Percentiles rank a stretch among this genome's conserved stretches.
These are phyloP conservation scores for Graphilbum ipis-grandicollis DNA, from an alignment of 2,329 filamentous ascomycete species.

Conservation along the genomic window DNA sequence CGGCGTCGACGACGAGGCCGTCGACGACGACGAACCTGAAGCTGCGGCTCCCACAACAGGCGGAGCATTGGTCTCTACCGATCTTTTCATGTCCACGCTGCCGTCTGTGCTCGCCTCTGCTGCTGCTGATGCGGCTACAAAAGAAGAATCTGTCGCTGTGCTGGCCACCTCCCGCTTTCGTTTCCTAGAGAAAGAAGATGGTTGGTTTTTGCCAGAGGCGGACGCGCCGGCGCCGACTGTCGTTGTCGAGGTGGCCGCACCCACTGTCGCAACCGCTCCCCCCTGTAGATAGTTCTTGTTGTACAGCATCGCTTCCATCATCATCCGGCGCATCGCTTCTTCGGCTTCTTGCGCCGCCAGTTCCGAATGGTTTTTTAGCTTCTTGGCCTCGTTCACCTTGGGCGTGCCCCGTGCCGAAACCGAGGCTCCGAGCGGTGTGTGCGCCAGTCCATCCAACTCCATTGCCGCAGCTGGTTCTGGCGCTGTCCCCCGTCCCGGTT, in stretches of 20 bases:
- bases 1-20: conserved; percentile 2
- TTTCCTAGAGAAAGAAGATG: conserved; percentile 9
- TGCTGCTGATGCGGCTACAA: too few relatives aligned
- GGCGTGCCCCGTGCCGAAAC: conserved; percentile 31
- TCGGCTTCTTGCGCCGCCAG: conserved; percentile 43
- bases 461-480: too few relatives aligned
- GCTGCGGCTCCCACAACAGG: too few relatives aligned
- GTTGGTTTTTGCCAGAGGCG: background rate
- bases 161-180: conserved; percentile 17
- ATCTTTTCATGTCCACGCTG: conserved; percentile 2
- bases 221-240: background rate
- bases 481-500: too few relatives aligned
- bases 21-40: too few relatives aligned
- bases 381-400: conserved; percentile 67
- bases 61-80: too few relatives aligned
- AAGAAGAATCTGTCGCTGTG: conserved; percentile 10
- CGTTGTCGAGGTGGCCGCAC: too few relatives aligned
- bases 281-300: too few relatives aligned
- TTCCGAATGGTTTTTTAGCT: conserved; percentile 46
- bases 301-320: too few relatives aligned
- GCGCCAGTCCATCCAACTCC: conserved; percentile 31
- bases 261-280: too few relatives aligned
- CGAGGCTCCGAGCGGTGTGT: conserved; percentile 40
- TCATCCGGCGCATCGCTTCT: conserved; percentile 15
- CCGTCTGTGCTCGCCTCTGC: conserved; percentile 14